A percentile compares a stretch with the other conserved stretches of the same genome.
Conservation (phyloP, 2,329 filamentous ascomycete species). For the Mariannaea elegans region DNA sequence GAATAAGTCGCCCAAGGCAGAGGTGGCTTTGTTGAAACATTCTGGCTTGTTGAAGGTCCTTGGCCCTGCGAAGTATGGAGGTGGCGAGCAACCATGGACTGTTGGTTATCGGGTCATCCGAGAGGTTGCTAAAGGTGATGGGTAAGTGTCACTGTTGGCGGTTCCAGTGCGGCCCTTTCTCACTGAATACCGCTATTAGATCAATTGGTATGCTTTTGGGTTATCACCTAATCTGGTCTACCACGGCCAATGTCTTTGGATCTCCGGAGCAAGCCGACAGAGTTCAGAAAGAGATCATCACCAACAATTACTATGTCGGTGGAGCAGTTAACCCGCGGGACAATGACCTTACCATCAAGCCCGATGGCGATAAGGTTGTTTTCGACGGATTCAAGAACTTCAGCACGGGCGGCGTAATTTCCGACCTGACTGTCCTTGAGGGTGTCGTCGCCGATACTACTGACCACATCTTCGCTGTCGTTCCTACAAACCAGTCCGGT, state of each 20-base stretch:
- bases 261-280: slow-evolving; percentile 67
- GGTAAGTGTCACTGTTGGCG: slow-evolving; percentile 46
- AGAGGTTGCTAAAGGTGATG: slow-evolving; percentile 71
- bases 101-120: slow-evolving; percentile 67
- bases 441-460: slow-evolving; percentile 66
- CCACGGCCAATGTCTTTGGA: slow-evolving; percentile 68
- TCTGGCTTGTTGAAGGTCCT: slow-evolving; percentile 51
- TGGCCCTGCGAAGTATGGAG: slow-evolving; percentile 51
- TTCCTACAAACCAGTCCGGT: slow-evolving; percentile 64
- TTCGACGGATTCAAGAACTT: slow-evolving; percentile 73
- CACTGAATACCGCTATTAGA: slow-evolving; percentile 34
- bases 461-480: slow-evolving; percentile 70
- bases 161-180: not conserved
- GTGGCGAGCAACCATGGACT: slow-evolving; percentile 54
- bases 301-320: slow-evolving; percentile 73
- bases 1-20: slow-evolving; percentile 52
- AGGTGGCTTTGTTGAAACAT: slow-evolving; percentile 52
- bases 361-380: slow-evolving; percentile 62
- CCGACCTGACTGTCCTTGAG: slow-evolving; percentile 72
- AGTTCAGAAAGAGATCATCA: slow-evolving; percentile 63
- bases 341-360: slow-evolving; percentile 65
- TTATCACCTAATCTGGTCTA: slow-evolving; percentile 72
- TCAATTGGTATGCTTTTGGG: slow-evolving; percentile 72
- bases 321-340: slow-evolving; percentile 73
- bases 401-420: slow-evolving; percentile 73